Evolutionary conservation across 306 rosid species (phyloP).

Genomic region (Vigna trinervia): DNA sequence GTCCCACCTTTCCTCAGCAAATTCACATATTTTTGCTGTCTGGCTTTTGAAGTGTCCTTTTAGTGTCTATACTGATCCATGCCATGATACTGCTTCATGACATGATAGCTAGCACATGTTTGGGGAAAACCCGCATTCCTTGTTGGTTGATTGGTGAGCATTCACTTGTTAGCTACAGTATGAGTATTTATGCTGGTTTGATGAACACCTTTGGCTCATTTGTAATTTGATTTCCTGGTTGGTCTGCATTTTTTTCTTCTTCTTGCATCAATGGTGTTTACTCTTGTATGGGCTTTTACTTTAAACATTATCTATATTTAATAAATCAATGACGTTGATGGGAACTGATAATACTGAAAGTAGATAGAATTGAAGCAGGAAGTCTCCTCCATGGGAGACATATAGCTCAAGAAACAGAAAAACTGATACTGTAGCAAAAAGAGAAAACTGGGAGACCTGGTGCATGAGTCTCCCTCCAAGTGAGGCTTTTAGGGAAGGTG

Average conservation of each 20-base stretch:
- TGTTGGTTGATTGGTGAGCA: conserved; percentile 48
- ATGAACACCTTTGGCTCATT: conserved; percentile 49
- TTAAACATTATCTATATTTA: not conserved
- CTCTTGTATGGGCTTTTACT: conserved; percentile 13
- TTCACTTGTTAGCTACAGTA: conserved; percentile 54
- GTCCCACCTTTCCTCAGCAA: not conserved
- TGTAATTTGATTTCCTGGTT: conserved; percentile 45
- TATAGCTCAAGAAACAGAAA: not conserved
- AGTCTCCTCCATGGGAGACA: not conserved
- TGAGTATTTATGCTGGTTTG: conserved; percentile 61
- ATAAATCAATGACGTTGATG: not conserved
- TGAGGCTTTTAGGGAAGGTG: not conserved
- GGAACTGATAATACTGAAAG: conserved; percentile 11
- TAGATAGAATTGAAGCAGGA: not conserved
- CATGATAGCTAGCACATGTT: conserved; percentile 49
- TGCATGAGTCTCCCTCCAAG: not conserved
- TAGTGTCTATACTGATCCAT: conserved; percentile 25
- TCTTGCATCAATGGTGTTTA: conserved; percentile 23
- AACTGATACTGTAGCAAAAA: no score
- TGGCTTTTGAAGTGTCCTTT: conserved; percentile 36
- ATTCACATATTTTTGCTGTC: conserved; percentile 15
- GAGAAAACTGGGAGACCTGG: not conserved
- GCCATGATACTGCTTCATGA: not conserved
- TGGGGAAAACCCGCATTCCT: conserved; percentile 53
- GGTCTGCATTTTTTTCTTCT: conserved; percentile 40